phyloP scores from a whole-genome alignment of 139 green algal species.

The Chlorella ohadii region DNA sequence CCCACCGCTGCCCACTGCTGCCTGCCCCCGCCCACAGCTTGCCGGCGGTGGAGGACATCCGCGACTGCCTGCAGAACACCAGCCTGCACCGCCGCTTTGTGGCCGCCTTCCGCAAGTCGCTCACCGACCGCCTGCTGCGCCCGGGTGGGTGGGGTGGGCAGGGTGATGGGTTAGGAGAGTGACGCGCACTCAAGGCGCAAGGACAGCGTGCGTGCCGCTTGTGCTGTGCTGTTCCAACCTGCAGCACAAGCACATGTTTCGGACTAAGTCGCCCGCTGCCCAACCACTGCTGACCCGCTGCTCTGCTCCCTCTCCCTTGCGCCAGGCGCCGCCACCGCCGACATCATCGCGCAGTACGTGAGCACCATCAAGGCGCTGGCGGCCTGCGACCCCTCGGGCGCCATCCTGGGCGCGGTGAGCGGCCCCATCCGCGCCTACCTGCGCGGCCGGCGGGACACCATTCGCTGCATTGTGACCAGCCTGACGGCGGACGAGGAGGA shows the following conservation, averaged over 20 bases:
- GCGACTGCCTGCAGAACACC: slow-evolving; percentile 78
- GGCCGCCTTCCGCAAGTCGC: slow-evolving; percentile 36
- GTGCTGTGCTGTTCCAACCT: too few relatives aligned
- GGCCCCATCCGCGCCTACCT: slow-evolving; percentile 86
- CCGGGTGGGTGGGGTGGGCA: slow-evolving; percentile 27
- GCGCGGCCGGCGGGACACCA: slow-evolving; percentile 80
- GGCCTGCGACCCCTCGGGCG: slow-evolving; percentile 66
- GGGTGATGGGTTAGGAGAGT: too few relatives aligned
- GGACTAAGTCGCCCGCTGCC: too few relatives aligned
- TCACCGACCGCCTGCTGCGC: slow-evolving; percentile 78
- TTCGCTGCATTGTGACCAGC: slow-evolving; percentile 92
- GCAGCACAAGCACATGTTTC: too few relatives aligned
- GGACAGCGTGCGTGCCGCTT: too few relatives aligned
- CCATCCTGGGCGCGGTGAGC: slow-evolving; percentile 80
- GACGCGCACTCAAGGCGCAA: too few relatives aligned
- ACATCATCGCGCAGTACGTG: slow-evolving; percentile 94
- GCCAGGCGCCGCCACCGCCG: slow-evolving; percentile 85
- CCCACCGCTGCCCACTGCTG: background rate
- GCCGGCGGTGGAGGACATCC: slow-evolving; percentile 75
- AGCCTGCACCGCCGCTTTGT: slow-evolving; percentile 64
- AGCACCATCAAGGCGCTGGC: slow-evolving; percentile 80
- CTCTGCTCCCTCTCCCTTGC: too few relatives aligned
- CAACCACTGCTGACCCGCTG: too few relatives aligned
- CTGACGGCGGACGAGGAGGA: slow-evolving; percentile 82
- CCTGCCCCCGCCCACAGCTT: slow-evolving; percentile 31